Base-by-base conservation (phyloP, 495 filamentous ascomycete species). In the Hypoxylon lenormandii region DNA sequence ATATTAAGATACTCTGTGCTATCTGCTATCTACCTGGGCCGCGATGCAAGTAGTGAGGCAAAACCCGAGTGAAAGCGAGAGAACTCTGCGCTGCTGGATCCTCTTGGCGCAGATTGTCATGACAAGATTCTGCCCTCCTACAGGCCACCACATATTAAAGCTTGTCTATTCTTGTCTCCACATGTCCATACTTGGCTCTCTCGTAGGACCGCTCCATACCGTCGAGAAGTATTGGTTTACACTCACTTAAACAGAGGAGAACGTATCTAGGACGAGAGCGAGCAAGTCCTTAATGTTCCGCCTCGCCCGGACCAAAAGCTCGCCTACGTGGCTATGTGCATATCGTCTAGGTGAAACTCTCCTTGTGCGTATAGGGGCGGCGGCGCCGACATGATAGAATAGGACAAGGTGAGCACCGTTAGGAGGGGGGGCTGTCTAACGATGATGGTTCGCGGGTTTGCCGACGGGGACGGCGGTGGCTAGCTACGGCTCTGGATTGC, bases 51-150 rank as follows among this genome's bases (percentile, higher is more conserved):
- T 72, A 67, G 57, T 65, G 68, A 64, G 67, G 71, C 65, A 66
- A 70, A 33, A 53, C 15, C 73, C 71, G 73, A 76, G 47, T 64
- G 64, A 76, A 76, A 76, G 60, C 73, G 71, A 74, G 23, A 57
- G 48, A 48, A 53, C 37, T 66, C 50, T 66, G 16, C 46, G n/a
- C 46, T 47, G 57, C 46, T 58, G 38, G 54, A 51, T 33, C 54
- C 28, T 64, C 69, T 72, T 69, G 69, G 69, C 69, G 58, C 56
- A 65, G 60, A 55, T 48, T 73, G 60, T 69, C 65, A 74, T 60
- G 37, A 33, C 58, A 28, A 16, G 33, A 53, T 30, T 48, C 69
- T 64, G 40, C 45, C 16, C 30, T 60, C 37, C 51, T 60, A 72
- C 59, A 69, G 69, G 69, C 50, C 26, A n/a, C 26, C 6, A 19